Percentiles rank a stretch among this genome's conserved stretches.
phyloP scores from a whole-genome alignment of 1,284 basidiomycete genomes.

The Phellopilus nigrolimitatus region DNA sequence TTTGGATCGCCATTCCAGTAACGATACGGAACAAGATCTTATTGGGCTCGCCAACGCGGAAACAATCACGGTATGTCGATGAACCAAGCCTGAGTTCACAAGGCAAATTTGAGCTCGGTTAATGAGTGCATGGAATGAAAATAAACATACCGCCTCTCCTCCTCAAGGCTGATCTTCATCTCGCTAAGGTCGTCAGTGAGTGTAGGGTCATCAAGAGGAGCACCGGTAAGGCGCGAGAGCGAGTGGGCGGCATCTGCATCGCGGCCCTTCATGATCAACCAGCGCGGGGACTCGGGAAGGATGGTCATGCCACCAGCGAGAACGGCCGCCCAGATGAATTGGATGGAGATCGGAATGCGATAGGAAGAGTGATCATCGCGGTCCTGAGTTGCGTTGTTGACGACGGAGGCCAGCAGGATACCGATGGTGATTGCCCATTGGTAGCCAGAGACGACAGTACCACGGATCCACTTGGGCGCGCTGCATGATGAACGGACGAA shows the following conservation, averaged over 20 bases:
- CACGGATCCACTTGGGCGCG: constrained; percentile 74
- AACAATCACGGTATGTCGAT: constrained; percentile 56
- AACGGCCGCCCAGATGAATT: constrained; percentile 65
- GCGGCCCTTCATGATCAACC: constrained; percentile 68
- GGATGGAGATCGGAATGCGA: constrained; percentile 76
- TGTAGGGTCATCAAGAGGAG: constrained; percentile 44
- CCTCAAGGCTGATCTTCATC: constrained; percentile 66
- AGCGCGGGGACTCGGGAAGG: constrained; percentile 85
- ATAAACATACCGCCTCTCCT: constrained; percentile 55
- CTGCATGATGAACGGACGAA: too few relatives aligned
- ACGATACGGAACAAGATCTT: constrained; percentile 71
- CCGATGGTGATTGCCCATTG: constrained; percentile 86
- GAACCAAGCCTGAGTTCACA: constrained; percentile 24
- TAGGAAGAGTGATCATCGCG: constrained; percentile 59
- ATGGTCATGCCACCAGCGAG: constrained; percentile 58
- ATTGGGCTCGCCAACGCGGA: constrained; percentile 51
- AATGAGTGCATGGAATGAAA: constrained; percentile 20
- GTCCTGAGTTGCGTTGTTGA: constrained; percentile 74
- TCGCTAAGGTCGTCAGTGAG: constrained; percentile 63
- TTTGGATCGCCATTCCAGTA: constrained; percentile 74
- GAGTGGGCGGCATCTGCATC: constrained; percentile 57
- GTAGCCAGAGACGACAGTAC: constrained; percentile 79
- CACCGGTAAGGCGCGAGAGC: constrained; percentile 61
- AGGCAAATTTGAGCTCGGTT: background rate
- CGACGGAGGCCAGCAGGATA: constrained; percentile 68